Evolutionary conservation across 805 yeast genomes (phyloP), one percentile per base, ranked within the genome.

Genomic region (Cyberlindnera amylophila): DNA sequence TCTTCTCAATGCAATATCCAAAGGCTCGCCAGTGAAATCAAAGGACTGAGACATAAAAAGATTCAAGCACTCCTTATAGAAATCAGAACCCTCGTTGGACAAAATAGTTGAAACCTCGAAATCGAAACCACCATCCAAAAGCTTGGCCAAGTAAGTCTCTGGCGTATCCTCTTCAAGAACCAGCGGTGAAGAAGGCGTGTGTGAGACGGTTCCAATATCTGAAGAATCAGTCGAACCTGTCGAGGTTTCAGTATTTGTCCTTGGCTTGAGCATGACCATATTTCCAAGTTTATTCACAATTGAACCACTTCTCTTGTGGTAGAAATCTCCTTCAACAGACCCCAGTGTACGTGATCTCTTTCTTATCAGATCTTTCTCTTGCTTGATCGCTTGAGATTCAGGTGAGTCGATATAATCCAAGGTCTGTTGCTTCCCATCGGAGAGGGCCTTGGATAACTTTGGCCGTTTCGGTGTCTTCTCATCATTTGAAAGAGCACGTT

Each of bases 1-100:
- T 50, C 73, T 75, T 32, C 90, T 63, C 39, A 85, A 59, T 0
- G 90, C 71, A 45, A 85, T 65, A 52, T 85, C 93, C 14, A 85
- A 52, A 0, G 93, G 85, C 47, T 75, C 76, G 19, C 65, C 65
- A 3, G 51, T 34, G 44, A 84, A 80, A 40, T 75, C 67, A 52
- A 80, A 79, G 36, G 59, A 64, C 13, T 52, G 50, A 0, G 42
- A 33, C n/a, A 69, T 46, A 38, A 52, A 67, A 15, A 45, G 36
- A 6, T 41, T 32, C 14, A 69, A 45, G 43, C 68, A 64, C 1
- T 46, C 42, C 3, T 47, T 44, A 37, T 54, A 47, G 33, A 61
- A 66, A 2, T 36, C 45, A 23, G 60, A 58, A 15, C 59, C 55
- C 13, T 53, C 55, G 8, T 47, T 46, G 3, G 65, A 50, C 14